Evolutionary conservation across 1,139 yeast species (phyloP).

Genomic region (Nematodospora anomalae): DNA sequence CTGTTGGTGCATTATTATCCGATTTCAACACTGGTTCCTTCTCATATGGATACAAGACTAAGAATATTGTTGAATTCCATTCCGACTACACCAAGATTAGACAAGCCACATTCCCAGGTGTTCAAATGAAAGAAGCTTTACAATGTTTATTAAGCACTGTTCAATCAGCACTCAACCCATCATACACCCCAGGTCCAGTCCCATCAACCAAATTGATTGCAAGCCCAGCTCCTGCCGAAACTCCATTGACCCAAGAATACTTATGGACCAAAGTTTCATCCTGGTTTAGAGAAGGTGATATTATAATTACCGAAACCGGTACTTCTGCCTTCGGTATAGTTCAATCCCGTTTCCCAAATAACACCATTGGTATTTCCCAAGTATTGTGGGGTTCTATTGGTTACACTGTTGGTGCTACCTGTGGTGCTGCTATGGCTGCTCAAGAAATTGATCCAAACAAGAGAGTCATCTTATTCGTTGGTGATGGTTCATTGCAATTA

Average conservation of each 20-base stretch:
- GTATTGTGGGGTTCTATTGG: constrained; percentile 93
- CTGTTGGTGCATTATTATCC: constrained; percentile 80
- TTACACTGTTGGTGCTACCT: constrained; percentile 79
- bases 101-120: constrained; percentile 74
- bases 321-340: constrained; percentile 88
- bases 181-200: constrained; percentile 48
- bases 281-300: constrained; percentile 79
- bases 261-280: constrained; percentile 74
- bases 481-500: constrained; percentile 89
- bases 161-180: constrained; percentile 27
- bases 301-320: constrained; percentile 84
- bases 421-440: constrained; percentile 86
- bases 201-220: constrained; percentile 41
- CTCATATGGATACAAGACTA: constrained; percentile 78
- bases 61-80: constrained; percentile 83
- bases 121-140: constrained; percentile 74
- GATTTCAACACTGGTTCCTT: constrained; percentile 92
- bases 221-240: constrained; percentile 25
- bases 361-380: constrained; percentile 79
- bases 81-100: constrained; percentile 80
- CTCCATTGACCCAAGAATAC: constrained; percentile 67
- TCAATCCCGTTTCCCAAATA: constrained; percentile 73
- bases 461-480: constrained; percentile 80
- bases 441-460: constrained; percentile 67
- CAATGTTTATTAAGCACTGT: constrained; percentile 45